phyloP scores from a whole-genome alignment of 306 rosid species.

The Vicia villosa region DNA sequence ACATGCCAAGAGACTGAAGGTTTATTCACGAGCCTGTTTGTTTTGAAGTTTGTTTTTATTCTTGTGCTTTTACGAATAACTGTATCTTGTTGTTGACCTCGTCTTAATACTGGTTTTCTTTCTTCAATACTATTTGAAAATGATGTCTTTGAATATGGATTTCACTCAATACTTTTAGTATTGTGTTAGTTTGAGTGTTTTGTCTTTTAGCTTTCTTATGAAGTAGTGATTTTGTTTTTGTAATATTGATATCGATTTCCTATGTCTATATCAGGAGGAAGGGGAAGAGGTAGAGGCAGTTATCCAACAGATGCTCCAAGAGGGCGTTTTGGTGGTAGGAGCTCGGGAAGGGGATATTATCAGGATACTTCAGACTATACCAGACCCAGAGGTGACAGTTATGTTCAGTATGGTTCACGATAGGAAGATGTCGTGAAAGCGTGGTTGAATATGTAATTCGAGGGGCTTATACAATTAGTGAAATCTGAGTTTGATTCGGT shows the following conservation, averaged over 20 bases:
- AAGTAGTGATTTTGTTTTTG: background rate
- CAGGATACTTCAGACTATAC: constrained; percentile 62
- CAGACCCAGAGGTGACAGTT: constrained; percentile 73
- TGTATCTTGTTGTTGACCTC: background rate
- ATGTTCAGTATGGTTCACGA: constrained; percentile 69
- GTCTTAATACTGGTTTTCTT: background rate
- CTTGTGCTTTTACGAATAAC: background rate
- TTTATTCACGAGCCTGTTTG: background rate
- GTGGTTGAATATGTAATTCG: constrained; percentile 23
- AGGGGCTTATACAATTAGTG: constrained; percentile 31
- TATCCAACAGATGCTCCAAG: constrained; percentile 71
- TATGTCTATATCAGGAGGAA: constrained; percentile 60
- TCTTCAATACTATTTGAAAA: background rate
- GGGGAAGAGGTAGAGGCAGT: constrained; percentile 79
- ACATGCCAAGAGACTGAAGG: background rate
- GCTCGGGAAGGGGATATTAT: constrained; percentile 63
- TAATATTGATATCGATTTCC: constrained; percentile 32
- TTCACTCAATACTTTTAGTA: background rate
- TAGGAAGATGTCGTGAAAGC: constrained; percentile 37
- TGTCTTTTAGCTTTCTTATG: background rate
- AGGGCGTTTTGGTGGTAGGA: constrained; percentile 72
- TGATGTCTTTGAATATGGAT: background rate
- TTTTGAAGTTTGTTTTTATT: too few relatives aligned
- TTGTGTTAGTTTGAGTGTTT: constrained; percentile 10
- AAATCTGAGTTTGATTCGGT: constrained; percentile 43